A percentile compares a stretch with the other conserved stretches of the same genome.
Conservation (phyloP, 371 early-diverging fungal genomes). For the Blakeslea trispora region DNA sequence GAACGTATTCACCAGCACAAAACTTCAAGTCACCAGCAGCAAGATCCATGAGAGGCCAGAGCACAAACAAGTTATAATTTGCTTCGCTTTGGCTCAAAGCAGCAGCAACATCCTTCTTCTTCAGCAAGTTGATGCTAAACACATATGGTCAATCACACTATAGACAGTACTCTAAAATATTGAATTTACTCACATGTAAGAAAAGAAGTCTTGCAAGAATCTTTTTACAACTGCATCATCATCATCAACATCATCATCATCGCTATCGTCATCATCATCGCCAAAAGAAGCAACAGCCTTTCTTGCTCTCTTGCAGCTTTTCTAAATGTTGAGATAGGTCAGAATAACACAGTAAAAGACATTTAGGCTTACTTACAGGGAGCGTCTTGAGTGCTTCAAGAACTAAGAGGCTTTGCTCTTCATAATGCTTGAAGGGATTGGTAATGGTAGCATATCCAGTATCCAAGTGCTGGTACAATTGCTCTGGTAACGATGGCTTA, state of each 20-base stretch:
- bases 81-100: constrained; percentile 4
- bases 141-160: neutral
- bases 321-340: neutral
- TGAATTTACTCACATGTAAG: neutral
- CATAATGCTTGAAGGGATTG: neutral
- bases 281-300: neutral
- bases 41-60: constrained; percentile 14
- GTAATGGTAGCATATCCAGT: neutral
- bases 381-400: neutral
- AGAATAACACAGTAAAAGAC: neutral
- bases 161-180: neutral
- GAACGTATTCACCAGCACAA: constrained; percentile 12
- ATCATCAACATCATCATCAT: neutral
- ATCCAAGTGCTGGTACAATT: constrained; percentile 6
- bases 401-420: neutral
- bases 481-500: constrained; percentile 7
- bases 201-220: neutral
- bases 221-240: neutral
- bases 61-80: constrained; percentile 13
- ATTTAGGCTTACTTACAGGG: neutral
- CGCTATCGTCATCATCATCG: neutral
- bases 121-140: neutral
- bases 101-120: neutral
- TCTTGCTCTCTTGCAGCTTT: neutral
- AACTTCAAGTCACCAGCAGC: constrained; percentile 13